Evolutionary conservation across 2,329 filamentous ascomycete species (phyloP), one percentile per base, ranked within the genome.

Genomic region (Exophiala oligosperma): DNA sequence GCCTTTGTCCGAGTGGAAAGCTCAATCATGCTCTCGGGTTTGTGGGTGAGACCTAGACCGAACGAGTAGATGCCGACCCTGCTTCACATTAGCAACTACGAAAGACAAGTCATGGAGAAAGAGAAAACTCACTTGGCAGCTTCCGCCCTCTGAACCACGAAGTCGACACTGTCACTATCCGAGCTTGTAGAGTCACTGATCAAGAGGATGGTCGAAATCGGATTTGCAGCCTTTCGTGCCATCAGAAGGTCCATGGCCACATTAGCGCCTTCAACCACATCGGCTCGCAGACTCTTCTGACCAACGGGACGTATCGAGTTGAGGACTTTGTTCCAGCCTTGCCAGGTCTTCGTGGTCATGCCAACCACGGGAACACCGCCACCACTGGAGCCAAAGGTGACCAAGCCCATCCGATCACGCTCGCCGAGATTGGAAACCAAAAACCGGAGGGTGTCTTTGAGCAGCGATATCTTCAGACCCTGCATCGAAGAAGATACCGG

Each of bases 401-500:
- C 94, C 44, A 99, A 77, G 4, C 94, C 94, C 93, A 99, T 96
- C 46, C 94, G 89, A 72, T 99, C 94, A 54, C 92, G 85, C 66
- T 97, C 92, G 32, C 94, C 94, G 0, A 99, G 84, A 49, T 86
- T 93, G 66, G 88, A 84, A 1, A 99, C 91, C 73, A 99, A 87
- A 72, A 97, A 99, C 59, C 90, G 91, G 37, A 99, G 81, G 0
- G 93, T 89, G 73, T 99, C 94, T 43, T 92, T 87, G 12, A 99
- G 85, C 1, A 99, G 81, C 61, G 93, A 96, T 70, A 97, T 97
- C 77, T 99, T 99, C 60, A 99, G 84, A n/a, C 94, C 94, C 74
- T 97, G 94, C 93, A 97, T 99, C 0, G 94, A 97, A 1, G 93
- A 96, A 0, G 94, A 97, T 4, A 99, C 92, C 0, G 94, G 94